Percentiles rank a stretch among this genome's conserved stretches.
Evolutionary conservation across 192 early-diverging fungal genomes (phyloP).

Genomic region (Backusella tuberculispora): DNA sequence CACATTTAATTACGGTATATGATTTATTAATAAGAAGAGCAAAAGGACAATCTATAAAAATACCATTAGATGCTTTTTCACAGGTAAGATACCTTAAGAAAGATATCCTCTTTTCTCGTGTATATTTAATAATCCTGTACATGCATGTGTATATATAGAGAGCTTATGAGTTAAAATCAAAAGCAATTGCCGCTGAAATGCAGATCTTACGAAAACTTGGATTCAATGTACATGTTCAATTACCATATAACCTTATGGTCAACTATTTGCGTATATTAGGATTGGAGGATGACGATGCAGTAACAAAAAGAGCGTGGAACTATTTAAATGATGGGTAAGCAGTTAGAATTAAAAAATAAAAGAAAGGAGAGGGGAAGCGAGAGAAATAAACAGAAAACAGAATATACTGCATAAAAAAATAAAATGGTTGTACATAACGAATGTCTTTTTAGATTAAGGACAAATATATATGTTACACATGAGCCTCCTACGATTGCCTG

Average conservation of each 20-base stretch:
- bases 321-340: conserved; percentile 88
- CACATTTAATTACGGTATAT: conserved; percentile 83
- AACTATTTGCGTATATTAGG: conserved; percentile 89
- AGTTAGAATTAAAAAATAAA: too few species aligned
- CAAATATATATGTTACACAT: conserved; percentile 74
- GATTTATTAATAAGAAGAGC: conserved; percentile 70
- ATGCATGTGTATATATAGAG: conserved; percentile 31
- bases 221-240: conserved; percentile 96
- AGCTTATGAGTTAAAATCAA: conserved; percentile 82
- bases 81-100: conserved; percentile 38
- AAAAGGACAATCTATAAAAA: conserved; percentile 47
- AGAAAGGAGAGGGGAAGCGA: not conserved
- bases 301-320: conserved; percentile 93
- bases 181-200: conserved; percentile 81
- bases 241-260: conserved; percentile 94
- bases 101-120: not conserved
- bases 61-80: conserved; percentile 63
- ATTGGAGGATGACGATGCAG: conserved; percentile 67
- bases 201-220: conserved; percentile 86
- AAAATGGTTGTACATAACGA: not conserved
- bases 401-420: not conserved
- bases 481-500: conserved; percentile 85
- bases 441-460: conserved; percentile 60
- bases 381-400: not conserved
- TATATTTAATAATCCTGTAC: not conserved